Evolutionary conservation across 768 basidiomycete species (phyloP).

Genomic region (Suillus subluteus): DNA sequence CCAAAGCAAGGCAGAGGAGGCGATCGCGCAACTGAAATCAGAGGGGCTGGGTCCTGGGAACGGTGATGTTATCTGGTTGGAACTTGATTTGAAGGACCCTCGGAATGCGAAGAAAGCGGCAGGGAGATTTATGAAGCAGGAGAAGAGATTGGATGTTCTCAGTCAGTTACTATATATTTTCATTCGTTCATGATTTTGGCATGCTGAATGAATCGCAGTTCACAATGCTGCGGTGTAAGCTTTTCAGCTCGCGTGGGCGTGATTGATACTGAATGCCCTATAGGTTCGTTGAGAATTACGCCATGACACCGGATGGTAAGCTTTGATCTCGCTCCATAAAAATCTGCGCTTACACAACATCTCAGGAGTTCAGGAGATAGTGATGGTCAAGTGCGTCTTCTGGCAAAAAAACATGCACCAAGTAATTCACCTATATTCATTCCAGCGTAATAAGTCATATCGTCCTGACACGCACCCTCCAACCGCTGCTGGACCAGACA

Average conservation of each 20-base stretch:
- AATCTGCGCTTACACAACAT: neutral
- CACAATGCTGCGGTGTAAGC: constrained; percentile 59
- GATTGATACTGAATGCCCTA: constrained; percentile 4
- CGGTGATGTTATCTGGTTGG: constrained; percentile 51
- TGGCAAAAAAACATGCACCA: neutral
- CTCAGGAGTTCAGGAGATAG: constrained; percentile 41
- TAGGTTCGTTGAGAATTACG: constrained; percentile 26
- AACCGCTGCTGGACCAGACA: constrained; percentile 56
- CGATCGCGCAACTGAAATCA: constrained; percentile 47
- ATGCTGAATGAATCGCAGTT: constrained; percentile 36
- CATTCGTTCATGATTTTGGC: neutral
- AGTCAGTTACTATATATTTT: constrained; percentile 36
- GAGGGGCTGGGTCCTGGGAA: constrained; percentile 48
- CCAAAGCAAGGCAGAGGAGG: constrained; percentile 47
- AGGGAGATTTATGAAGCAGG: constrained; percentile 50
- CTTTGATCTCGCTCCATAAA: neutral
- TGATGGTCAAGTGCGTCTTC: constrained; percentile 48
- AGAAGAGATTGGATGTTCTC: constrained; percentile 57
- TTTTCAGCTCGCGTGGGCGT: neutral
- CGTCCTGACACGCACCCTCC: constrained; percentile 54
- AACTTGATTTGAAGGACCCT: constrained; percentile 56
- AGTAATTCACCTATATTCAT: constrained; percentile 9
- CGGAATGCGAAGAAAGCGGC: constrained; percentile 50
- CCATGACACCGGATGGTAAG: constrained; percentile 33
- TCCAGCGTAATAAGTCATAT: constrained; percentile 55